Evolutionary conservation across 106 monocot species (phyloP).

Genomic region (Platanthera guangdongensis): DNA sequence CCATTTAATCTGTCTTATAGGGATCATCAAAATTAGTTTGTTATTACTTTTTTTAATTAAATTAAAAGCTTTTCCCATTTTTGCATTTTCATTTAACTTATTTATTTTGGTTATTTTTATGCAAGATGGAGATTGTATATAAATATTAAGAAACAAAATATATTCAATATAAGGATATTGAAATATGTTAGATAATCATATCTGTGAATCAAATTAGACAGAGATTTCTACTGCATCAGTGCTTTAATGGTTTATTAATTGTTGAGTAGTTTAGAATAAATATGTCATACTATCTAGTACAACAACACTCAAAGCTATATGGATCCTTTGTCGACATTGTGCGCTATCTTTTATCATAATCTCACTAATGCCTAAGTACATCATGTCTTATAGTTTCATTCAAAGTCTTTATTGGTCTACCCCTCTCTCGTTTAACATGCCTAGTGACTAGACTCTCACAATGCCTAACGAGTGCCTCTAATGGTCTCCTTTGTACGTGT

Average conservation of each 20-base stretch:
- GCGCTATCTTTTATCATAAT: no score
- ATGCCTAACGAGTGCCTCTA: no score
- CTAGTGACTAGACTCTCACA: no score
- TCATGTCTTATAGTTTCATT: no score
- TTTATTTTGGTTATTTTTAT: background rate
- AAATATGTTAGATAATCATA: background rate
- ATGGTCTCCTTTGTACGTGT: no score
- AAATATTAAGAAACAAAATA: background rate
- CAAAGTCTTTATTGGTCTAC: no score
- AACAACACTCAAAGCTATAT: no score
- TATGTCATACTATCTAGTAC: background rate
- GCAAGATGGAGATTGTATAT: background rate
- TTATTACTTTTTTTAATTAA: background rate
- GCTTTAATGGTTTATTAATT: background rate
- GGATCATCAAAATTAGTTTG: background rate
- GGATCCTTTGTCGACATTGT: no score
- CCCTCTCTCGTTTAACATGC: no score
- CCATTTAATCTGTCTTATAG: background rate
- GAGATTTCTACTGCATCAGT: background rate
- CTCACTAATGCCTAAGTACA: no score
- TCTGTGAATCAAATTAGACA: background rate
- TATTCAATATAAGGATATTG: background rate
- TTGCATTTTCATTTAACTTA: background rate
- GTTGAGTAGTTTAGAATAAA: background rate
- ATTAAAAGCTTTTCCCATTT: background rate